Evolutionary conservation across 352 stramenopile species (phyloP), one percentile per base, ranked within the genome.

Genomic region (Thalassiosira mediterranea): DNA sequence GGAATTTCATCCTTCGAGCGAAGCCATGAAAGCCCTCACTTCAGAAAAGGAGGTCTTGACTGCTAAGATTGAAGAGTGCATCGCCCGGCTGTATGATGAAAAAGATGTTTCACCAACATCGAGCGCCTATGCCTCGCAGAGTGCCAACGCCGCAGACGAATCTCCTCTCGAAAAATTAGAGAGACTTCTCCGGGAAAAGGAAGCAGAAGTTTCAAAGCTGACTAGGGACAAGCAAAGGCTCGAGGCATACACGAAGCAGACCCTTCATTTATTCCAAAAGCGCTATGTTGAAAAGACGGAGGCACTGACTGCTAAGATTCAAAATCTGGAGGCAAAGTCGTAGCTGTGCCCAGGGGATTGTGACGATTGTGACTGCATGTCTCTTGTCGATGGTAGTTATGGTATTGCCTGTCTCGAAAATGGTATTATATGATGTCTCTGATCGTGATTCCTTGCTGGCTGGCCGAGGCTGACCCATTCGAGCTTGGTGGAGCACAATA

Each of bases 21-120:
- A 60, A 60, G 32, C 32, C 2, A 37, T 38, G 1, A 25, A 29
- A 3, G 28, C 37, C 51, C 51, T 60, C 51, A 60, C 26, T 25
- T 60, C 51, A 10, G 51, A 60, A 38, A 60, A 60, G 51, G 37
- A 60, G 8, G 51, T 28, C 2, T 60, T 60, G 51, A 60, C 28
- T 4, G 32, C 51, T 17, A 28, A 60, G 51, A 60, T 60, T 15
- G 51, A 60, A 60, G 51, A 60, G 51, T 60, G 51, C 51, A 60
- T 60, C 51, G 37, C 29, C 26, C 8, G 51, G 19, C 25, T 61
- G n/a, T 61, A 61, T 52, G 10, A 21, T 23, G 52, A 61, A 28
- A 61, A 61, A 46, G 52, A 61, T 1, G 21, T 19, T 19, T 52
- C 25, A 25, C 28, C 51, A 3, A 40, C 25, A 34, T 26, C 25